These are phyloP conservation scores for Chaetomiaceae sp. DNA, from an alignment of 2,329 filamentous ascomycete species.

Conservation along the genomic window DNA sequence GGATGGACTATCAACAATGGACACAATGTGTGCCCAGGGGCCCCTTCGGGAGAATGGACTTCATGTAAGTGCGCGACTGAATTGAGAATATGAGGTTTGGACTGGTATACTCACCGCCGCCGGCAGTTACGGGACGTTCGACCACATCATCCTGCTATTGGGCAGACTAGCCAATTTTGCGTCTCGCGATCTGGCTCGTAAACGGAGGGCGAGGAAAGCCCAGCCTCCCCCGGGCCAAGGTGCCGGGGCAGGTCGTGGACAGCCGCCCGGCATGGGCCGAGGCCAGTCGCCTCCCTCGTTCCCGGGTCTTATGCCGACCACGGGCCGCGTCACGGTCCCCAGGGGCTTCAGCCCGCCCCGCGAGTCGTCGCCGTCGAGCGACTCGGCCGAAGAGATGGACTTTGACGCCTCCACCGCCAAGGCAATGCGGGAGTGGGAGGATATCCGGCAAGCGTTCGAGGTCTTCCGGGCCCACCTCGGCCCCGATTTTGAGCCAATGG, in stretches of 20 bases:
- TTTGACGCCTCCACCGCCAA: slow-evolving; percentile 58
- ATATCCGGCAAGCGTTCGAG: slow-evolving; percentile 65
- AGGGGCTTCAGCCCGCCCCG: slow-evolving; percentile 49
- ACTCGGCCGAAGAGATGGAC: slow-evolving; percentile 46
- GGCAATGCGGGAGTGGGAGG: slow-evolving; percentile 74
- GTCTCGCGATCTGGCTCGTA: slow-evolving; percentile 69
- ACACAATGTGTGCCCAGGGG: slow-evolving; percentile 82
- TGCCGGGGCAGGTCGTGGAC: slow-evolving; percentile 19
- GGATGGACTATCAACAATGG: slow-evolving; percentile 75
- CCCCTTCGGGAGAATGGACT: slow-evolving; percentile 68
- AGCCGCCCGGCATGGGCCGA: slow-evolving; percentile 26
- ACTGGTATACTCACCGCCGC: neutral
- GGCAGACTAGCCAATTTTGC: slow-evolving; percentile 75
- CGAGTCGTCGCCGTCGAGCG: slow-evolving; percentile 36
- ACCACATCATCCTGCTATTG: slow-evolving; percentile 78
- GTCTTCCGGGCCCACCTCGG: slow-evolving; percentile 61
- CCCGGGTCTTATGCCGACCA: slow-evolving; percentile 50
- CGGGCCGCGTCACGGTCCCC: slow-evolving; percentile 44
- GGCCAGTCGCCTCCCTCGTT: slow-evolving; percentile 42
- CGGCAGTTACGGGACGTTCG: slow-evolving; percentile 76
- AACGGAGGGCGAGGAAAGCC: slow-evolving; percentile 58
- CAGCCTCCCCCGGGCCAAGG: slow-evolving; percentile 3
- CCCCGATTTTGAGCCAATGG: slow-evolving; percentile 68
- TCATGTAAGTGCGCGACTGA: slow-evolving; percentile 47
- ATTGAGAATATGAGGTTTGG: neutral